These are phyloP conservation scores for Cocos nucifera DNA, from an alignment of 176 grass and related monocot species.

Conservation along the genomic window DNA sequence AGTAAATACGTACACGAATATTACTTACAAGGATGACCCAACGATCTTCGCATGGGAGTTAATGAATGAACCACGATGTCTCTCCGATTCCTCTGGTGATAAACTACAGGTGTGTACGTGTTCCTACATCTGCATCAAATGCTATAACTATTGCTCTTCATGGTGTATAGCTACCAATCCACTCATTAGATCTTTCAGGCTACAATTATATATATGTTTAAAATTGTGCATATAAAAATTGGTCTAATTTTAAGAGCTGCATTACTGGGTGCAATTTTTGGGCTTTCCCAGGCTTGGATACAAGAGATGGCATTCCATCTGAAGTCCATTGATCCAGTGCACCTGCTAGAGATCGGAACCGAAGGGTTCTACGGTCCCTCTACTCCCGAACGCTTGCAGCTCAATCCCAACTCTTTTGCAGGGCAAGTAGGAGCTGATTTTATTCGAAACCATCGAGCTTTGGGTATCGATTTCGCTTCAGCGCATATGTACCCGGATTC, in stretches of 20 bases:
- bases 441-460: constrained; percentile 48
- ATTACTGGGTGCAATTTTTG: too few species aligned
- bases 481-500: constrained; percentile 64
- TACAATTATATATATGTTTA: too few species aligned
- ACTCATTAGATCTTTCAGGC: too few species aligned
- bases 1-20: constrained; percentile 49
- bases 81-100: constrained; percentile 43
- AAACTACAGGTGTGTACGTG: constrained; percentile 41
- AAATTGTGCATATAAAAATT: too few species aligned
- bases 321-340: constrained; percentile 47
- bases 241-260: too few species aligned
- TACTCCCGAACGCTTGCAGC: constrained; percentile 19
- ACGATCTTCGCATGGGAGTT: constrained; percentile 76
- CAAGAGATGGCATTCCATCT: constrained; percentile 67
- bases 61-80: constrained; percentile 61
- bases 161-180: too few species aligned
- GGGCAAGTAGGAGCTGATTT: constrained; percentile 51
- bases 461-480: constrained; percentile 61
- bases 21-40: constrained; percentile 61
- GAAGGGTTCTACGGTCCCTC: constrained; percentile 71
- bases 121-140: neutral
- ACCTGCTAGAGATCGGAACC: constrained; percentile 45
- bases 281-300: constrained; percentile 42
- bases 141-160: too few species aligned
- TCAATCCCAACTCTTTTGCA: constrained; percentile 43